Evolutionary conservation across 805 yeast species (phyloP), one percentile per base, ranked within the genome.

Genomic region (Saccharomycopsis sp.): DNA sequence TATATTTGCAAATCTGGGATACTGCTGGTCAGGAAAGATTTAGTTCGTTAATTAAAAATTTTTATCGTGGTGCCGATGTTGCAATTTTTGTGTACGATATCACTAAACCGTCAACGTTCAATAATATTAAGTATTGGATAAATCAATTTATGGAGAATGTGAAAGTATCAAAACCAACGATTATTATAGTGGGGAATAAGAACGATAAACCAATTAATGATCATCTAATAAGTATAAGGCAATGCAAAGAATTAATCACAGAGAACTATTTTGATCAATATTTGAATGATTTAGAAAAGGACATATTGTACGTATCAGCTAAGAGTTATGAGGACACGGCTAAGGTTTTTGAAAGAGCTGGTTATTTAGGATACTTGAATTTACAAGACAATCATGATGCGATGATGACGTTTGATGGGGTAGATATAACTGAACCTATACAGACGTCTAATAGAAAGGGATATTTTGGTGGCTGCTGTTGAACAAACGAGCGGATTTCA

Each of bases 21-120:
- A 81, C 88, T 23, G 88, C 88, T 1, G 88, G 88, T 23, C 88
- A 81, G 61, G 88, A 81, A 60, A 67, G 87, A 54, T 81, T 81
- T 64, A 72, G 85, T 61, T 79, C 86, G 41, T 80, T 81, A 63
- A 81, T 63, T 69, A 72, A 69, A 54, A 74, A 79, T 3, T 76
- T 75, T 52, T 76, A 75, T 57, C 59, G 82, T 32, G 82, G 82
- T 6, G 68, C 80, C 0, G 81, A 76, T 53, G 72, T 75, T 16
- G 77, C 70, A 3, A 64, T 76, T 5, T 53, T 76, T 35, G 75
- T 75, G 16, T 75, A 73, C 54, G 82, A 76, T 57, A 60, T 73
- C 29, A 70, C 79, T 43, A 70, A 68, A 52, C 71, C 74, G 45
- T 76, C 72, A 54, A 64, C 70, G 17, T 72, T 74, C 43, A 61